These are phyloP conservation scores for Lipomyces starkeyi DNA, from an alignment of 805 yeast species.

Conservation along the genomic window DNA sequence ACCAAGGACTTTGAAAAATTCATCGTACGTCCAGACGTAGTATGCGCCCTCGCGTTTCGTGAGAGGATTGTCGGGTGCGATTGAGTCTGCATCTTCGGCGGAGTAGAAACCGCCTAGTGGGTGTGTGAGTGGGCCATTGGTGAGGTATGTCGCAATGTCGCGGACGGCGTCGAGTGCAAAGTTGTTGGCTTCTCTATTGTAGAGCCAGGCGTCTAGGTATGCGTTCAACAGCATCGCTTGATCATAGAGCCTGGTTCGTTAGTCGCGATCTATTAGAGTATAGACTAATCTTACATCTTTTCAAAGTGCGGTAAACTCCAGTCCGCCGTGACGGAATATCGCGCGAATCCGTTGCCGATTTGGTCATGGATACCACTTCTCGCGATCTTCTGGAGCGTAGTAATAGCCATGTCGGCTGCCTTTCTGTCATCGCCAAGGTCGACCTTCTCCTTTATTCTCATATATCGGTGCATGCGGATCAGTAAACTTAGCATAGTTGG, in stretches of 20 bases:
- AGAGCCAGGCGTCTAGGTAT: slow-evolving; percentile 42
- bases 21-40: slow-evolving; percentile 47
- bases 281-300: slow-evolving; percentile 40
- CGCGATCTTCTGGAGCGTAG: slow-evolving; percentile 44
- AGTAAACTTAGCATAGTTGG: slow-evolving; percentile 44
- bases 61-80: slow-evolving; percentile 35
- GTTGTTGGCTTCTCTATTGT: slow-evolving; percentile 36
- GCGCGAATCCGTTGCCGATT: slow-evolving; percentile 47
- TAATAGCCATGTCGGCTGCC: slow-evolving; percentile 39
- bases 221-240: slow-evolving; percentile 48
- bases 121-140: slow-evolving; percentile 39
- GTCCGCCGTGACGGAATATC: slow-evolving; percentile 49
- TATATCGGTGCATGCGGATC: slow-evolving; percentile 24
- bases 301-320: slow-evolving; percentile 52
- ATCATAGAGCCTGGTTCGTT: slow-evolving; percentile 42
- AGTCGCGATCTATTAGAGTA: not conserved
- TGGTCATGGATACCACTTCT: slow-evolving; percentile 50
- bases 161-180: slow-evolving; percentile 37
- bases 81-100: slow-evolving; percentile 48
- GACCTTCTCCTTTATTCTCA: slow-evolving; percentile 28
- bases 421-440: slow-evolving; percentile 15
- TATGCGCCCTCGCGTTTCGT: slow-evolving; percentile 45
- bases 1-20: slow-evolving; percentile 42
- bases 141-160: slow-evolving; percentile 41
- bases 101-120: slow-evolving; percentile 44